These are phyloP conservation scores for Trametes cubensis DNA, from an alignment of 768 basidiomycete species.

Conservation along the genomic window DNA sequence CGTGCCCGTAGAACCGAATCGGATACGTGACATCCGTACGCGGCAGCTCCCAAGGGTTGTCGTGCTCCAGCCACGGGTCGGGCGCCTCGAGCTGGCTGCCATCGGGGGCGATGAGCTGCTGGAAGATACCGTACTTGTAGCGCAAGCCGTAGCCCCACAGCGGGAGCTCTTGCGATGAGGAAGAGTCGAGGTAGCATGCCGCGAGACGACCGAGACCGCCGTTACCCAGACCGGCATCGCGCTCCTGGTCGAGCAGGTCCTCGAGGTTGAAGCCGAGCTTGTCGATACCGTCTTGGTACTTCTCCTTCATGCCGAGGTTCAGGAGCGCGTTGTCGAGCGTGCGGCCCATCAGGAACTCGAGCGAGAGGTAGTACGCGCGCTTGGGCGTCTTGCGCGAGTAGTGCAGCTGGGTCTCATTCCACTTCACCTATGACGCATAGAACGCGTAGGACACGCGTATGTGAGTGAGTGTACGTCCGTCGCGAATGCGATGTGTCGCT, in stretches of 20 bases:
- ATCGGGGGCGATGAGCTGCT: slow-evolving; percentile 83
- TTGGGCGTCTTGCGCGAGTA: slow-evolving; percentile 85
- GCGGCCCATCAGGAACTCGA: slow-evolving; percentile 90
- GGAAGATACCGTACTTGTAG: slow-evolving; percentile 96
- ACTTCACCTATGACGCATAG: slow-evolving; percentile 60
- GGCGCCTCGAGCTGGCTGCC: slow-evolving; percentile 86
- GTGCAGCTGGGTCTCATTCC: slow-evolving; percentile 80
- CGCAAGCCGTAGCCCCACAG: slow-evolving; percentile 95
- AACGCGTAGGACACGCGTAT: too few species aligned
- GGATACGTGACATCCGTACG: slow-evolving; percentile 84
- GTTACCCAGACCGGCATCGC: slow-evolving; percentile 94
- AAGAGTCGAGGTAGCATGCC: slow-evolving; percentile 96
- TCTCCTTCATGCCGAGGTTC: slow-evolving; percentile 82
- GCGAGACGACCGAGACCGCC: slow-evolving; percentile 95
- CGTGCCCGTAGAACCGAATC: slow-evolving; percentile 85
- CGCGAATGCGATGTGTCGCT: slow-evolving; percentile 24
- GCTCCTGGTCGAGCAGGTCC: slow-evolving; percentile 84
- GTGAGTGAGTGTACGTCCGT: too few species aligned
- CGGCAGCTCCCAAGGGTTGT: slow-evolving; percentile 89
- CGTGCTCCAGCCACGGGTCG: slow-evolving; percentile 88
- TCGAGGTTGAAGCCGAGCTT: slow-evolving; percentile 90
- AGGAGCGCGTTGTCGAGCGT: slow-evolving; percentile 81
- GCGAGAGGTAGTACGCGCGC: slow-evolving; percentile 92
- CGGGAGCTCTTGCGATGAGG: slow-evolving; percentile 86
- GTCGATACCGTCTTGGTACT: slow-evolving; percentile 67